A percentile compares a stretch with the other conserved stretches of the same genome.
Conservation (phyloP, 73 alveolate genomes). For the Stentor coeruleus region DNA sequence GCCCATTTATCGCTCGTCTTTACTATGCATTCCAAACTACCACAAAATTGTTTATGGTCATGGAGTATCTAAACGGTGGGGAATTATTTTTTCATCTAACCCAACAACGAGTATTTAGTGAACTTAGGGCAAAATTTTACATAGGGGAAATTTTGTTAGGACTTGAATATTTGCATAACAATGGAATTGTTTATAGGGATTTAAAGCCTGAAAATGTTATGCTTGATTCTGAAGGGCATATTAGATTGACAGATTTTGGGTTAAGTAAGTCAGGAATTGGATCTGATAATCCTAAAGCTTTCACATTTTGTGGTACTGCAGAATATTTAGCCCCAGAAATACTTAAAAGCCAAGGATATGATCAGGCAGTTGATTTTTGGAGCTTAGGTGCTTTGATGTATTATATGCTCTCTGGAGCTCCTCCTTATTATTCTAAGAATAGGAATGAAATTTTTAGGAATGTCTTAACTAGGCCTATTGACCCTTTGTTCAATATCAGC, state of each 20-base stretch:
- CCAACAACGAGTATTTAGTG: slow-evolving; percentile 33
- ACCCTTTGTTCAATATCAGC: slow-evolving; percentile 48
- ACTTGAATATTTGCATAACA: slow-evolving; percentile 46
- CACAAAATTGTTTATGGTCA: slow-evolving; percentile 77
- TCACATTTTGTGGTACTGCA: slow-evolving; percentile 76
- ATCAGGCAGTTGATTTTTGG: slow-evolving; percentile 82
- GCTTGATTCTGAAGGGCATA: slow-evolving; percentile 76
- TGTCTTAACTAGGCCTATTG: slow-evolving; percentile 51
- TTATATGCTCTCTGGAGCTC: slow-evolving; percentile 83
- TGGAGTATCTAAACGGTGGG: slow-evolving; percentile 64
- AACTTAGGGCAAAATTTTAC: slow-evolving; percentile 32
- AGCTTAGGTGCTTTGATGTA: slow-evolving; percentile 79
- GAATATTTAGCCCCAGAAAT: slow-evolving; percentile 91
- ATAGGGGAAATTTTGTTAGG: slow-evolving; percentile 47
- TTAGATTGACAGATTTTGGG: slow-evolving; percentile 94
- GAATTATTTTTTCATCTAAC: slow-evolving; percentile 33
- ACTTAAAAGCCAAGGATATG: slow-evolving; percentile 65
- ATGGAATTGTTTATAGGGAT: slow-evolving; percentile 66
- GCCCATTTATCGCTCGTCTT: slow-evolving; percentile 84
- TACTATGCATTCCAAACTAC: slow-evolving; percentile 79
- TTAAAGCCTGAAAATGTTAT: slow-evolving; percentile 88
- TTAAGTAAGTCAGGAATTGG: slow-evolving; percentile 41
- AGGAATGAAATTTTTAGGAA: slow-evolving; percentile 53
- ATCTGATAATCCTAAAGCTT: slow-evolving; percentile 22
- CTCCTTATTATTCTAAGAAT: slow-evolving; percentile 82